Evolutionary conservation across 1,139 yeast species (phyloP).

Genomic region (Schizosaccharomyces versatilis): DNA sequence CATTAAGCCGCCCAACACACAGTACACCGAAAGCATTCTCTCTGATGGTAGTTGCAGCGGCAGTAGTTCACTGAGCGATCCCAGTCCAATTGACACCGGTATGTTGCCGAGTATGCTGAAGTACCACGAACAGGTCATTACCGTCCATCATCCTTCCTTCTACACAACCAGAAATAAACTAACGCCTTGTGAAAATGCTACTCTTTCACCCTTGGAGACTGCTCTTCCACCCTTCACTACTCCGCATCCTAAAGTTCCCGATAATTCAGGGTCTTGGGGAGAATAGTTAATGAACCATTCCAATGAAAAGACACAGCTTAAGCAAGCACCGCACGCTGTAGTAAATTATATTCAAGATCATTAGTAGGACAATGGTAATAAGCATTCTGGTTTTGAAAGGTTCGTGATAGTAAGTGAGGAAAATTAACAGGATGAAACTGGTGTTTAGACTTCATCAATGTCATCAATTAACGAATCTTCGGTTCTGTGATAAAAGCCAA

Average conservation of each 20-base stretch:
- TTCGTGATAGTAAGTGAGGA: neutral
- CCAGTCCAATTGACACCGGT: neutral
- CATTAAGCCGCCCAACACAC: too few relatives aligned
- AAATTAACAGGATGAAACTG: neutral
- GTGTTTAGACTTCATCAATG: neutral
- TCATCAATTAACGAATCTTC: constrained; percentile 1
- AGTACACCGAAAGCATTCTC: too few relatives aligned
- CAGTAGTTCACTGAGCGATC: too few relatives aligned
- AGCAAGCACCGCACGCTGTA: neutral
- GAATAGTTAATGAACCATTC: too few relatives aligned
- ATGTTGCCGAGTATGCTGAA: neutral
- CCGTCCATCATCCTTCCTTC: neutral
- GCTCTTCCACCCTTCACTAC: too few relatives aligned
- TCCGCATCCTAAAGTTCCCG: too few relatives aligned
- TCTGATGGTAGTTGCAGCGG: too few relatives aligned
- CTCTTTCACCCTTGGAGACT: too few relatives aligned
- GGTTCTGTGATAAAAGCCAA: neutral
- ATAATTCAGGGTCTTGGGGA: too few relatives aligned
- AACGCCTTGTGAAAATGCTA: too few relatives aligned
- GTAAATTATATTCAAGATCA: neutral
- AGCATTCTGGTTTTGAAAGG: neutral
- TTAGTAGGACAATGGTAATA: neutral
- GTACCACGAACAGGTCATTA: neutral
- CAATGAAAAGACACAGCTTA: too few relatives aligned
- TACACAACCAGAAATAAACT: neutral